Conservation (phyloP, 306 rosid species). For the Elaeagnus macrophylla region DNA sequence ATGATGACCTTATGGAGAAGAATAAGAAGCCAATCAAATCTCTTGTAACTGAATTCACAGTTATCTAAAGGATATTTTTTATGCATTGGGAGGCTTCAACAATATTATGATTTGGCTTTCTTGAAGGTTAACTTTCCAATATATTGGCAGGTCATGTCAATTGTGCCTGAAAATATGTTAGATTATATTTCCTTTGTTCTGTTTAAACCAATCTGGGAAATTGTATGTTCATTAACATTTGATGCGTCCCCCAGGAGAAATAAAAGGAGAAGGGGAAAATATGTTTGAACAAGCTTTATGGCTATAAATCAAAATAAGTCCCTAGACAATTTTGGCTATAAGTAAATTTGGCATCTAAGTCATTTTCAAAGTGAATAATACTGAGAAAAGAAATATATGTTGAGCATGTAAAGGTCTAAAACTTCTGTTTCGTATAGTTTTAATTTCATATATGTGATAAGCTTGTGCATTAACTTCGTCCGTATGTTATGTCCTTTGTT, state of each 20-base stretch:
- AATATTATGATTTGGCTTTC: no score
- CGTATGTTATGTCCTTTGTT: background rate
- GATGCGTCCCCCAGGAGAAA: background rate
- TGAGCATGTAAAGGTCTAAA: no score
- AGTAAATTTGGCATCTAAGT: no score
- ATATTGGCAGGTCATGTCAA: no score
- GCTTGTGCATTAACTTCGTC: constrained; percentile 1
- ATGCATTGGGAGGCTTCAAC: no score
- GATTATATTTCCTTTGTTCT: no score
- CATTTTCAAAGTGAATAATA: no score
- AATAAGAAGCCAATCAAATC: background rate
- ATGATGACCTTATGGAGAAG: background rate
- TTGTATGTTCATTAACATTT: background rate
- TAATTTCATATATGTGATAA: background rate
- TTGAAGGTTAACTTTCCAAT: no score
- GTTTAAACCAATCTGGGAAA: background rate
- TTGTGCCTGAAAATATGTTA: no score
- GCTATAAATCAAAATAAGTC: background rate
- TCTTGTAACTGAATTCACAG: no score
- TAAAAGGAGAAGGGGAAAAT: background rate
- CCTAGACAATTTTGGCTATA: background rate
- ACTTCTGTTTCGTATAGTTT: background rate
- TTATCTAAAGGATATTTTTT: no score
- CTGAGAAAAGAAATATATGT: no score
- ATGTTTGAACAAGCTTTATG: background rate